A percentile compares a stretch with the other conserved stretches of the same genome.
These are phyloP conservation scores for Parafenestella ontariensis DNA, from an alignment of 2,329 filamentous ascomycete species.

Conservation along the genomic window DNA sequence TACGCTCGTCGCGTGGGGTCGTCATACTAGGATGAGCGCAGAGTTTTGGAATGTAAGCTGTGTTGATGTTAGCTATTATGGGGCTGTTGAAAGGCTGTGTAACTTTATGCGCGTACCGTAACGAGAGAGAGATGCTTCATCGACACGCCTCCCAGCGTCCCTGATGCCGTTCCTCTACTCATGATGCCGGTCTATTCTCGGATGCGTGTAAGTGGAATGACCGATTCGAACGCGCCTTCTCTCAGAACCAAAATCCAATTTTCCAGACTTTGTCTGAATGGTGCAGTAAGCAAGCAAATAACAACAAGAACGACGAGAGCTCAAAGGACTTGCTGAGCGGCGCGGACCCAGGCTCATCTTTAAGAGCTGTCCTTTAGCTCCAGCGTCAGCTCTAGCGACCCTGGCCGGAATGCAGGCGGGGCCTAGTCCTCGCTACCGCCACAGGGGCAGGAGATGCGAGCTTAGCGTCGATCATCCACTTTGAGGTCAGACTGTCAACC, in stretches of 20 bases:
- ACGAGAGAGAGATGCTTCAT: slow-evolving; percentile 74
- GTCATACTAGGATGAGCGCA: slow-evolving; percentile 71
- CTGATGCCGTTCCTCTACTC: slow-evolving; percentile 8
- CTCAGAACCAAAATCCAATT: neutral
- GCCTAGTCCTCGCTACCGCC: neutral
- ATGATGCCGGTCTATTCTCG: slow-evolving; percentile 1
- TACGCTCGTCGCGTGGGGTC: slow-evolving; percentile 22
- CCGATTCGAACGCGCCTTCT: neutral
- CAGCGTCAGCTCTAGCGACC: neutral
- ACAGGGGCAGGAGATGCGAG: neutral
- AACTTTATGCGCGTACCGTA: slow-evolving; percentile 59
- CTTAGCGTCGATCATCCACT: neutral
- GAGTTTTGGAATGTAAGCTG: slow-evolving; percentile 84
- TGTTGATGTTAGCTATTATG: too few relatives aligned
- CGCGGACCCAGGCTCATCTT: neutral
- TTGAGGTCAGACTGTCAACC: too few relatives aligned
- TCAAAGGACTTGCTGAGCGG: neutral
- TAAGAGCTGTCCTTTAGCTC: neutral
- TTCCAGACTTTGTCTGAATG: neutral
- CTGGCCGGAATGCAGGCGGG: neutral
- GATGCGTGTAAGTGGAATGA: neutral
- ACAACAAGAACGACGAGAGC: neutral
- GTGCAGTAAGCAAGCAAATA: neutral
- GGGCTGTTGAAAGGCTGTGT: neutral
- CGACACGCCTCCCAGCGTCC: slow-evolving; percentile 60